A percentile compares a stretch with the other conserved stretches of the same genome.
These are phyloP conservation scores for Rhodamnia rubescens DNA, from an alignment of 345 rosid genomes.

Conservation along the genomic window DNA sequence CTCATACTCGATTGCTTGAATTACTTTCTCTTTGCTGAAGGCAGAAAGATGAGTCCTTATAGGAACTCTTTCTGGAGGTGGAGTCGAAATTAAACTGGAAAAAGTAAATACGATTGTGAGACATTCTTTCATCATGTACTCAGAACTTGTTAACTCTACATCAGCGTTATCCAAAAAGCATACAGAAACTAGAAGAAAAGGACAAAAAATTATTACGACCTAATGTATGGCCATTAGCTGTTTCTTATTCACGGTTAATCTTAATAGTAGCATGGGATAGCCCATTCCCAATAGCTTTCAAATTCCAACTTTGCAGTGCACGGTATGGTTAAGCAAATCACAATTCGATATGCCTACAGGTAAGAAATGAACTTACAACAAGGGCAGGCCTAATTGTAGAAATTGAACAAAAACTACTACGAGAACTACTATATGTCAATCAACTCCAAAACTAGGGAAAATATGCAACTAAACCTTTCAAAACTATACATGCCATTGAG, in stretches of 20 bases:
- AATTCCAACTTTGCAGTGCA: background rate
- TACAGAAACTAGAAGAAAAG: background rate
- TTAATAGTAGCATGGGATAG: background rate
- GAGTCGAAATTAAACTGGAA: slow-evolving; percentile 82
- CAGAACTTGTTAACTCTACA: background rate
- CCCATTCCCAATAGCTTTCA: background rate
- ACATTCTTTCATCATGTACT: background rate
- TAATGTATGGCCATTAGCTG: background rate
- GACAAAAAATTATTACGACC: background rate
- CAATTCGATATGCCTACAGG: background rate
- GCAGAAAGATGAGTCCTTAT: slow-evolving; percentile 79
- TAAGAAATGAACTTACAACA: background rate
- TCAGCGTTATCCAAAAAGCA: background rate
- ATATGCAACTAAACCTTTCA: background rate
- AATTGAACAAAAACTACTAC: background rate
- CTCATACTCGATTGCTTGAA: slow-evolving; percentile 69
- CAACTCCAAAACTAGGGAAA: background rate
- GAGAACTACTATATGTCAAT: background rate
- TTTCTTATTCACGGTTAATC: background rate
- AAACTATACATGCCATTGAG: background rate
- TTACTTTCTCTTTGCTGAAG: slow-evolving; percentile 46
- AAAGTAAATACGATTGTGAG: slow-evolving; percentile 1
- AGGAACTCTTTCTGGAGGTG: slow-evolving; percentile 98
- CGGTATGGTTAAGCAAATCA: background rate
- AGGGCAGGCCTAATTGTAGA: background rate